Percentiles rank a stretch among this genome's conserved stretches.
Evolutionary conservation across 2,329 filamentous ascomycete genomes (phyloP).

Genomic region (Epichloe sp.): DNA sequence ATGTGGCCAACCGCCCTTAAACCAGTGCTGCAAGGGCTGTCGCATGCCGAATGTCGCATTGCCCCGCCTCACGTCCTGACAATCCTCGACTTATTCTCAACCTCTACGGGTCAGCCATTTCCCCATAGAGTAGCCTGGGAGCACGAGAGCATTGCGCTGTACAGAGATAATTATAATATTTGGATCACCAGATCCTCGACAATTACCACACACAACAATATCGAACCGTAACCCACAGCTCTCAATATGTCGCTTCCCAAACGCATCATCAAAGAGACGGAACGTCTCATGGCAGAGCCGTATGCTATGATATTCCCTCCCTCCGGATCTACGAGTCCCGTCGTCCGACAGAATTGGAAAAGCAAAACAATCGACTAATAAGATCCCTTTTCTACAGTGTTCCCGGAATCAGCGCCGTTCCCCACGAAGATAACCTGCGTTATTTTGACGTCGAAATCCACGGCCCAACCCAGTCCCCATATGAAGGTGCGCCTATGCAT

Average conservation of each 20-base stretch:
- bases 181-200: background rate
- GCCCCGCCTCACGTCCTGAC: slow-evolving; percentile 6
- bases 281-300: slow-evolving; percentile 93
- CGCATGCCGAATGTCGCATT: slow-evolving; percentile 6
- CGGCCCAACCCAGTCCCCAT: slow-evolving; percentile 81
- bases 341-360: background rate
- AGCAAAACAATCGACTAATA: background rate
- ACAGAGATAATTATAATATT: background rate
- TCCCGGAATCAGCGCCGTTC: slow-evolving; percentile 86
- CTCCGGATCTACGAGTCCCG: slow-evolving; percentile 4
- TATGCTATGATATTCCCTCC: slow-evolving; percentile 33
- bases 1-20: background rate
- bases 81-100: background rate
- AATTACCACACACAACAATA: background rate
- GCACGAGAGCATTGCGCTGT: background rate
- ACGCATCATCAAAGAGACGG: slow-evolving; percentile 96
- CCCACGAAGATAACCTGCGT: slow-evolving; percentile 91
- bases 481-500: slow-evolving; percentile 55
- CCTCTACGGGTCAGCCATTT: background rate
- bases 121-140: background rate
- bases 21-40: background rate
- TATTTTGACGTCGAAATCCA: slow-evolving; percentile 98
- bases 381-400: slow-evolving; percentile 45
- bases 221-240: background rate
- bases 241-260: slow-evolving; percentile 66